A percentile compares a stretch with the other conserved stretches of the same genome.
These are phyloP conservation scores for Solanum lignicaule DNA, from an alignment of 257 asterid genomes.

Conservation along the genomic window DNA sequence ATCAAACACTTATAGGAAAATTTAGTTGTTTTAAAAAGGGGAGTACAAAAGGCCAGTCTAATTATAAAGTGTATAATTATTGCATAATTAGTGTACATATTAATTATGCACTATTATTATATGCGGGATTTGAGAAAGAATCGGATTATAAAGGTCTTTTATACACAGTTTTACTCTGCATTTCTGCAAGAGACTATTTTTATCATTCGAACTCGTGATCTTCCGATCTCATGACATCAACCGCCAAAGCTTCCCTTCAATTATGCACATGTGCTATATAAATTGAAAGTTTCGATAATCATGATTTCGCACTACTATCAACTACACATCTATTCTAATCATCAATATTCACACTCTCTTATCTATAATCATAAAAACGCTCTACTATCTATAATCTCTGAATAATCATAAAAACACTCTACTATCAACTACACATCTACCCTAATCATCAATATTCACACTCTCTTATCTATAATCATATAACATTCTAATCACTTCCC, in stretches of 20 bases:
- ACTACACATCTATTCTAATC: no score
- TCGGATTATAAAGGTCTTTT: background rate
- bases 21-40: no score
- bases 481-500: background rate
- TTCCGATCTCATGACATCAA: no score
- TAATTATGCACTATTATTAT: background rate
- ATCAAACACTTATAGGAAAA: background rate
- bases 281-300: no score
- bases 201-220: no score
- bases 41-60: no score
- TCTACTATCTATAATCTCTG: no score
- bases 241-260: no score
- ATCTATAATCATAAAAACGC: no score
- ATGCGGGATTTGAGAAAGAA: background rate
- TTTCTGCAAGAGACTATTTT: background rate
- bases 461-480: background rate
- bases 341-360: no score
- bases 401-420: background rate
- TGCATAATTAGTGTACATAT: background rate
- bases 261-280: no score
- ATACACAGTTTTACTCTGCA: accelerated
- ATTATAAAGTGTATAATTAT: background rate
- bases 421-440: background rate
- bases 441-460: background rate
- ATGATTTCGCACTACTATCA: no score